phyloP scores from a whole-genome alignment of 1,284 basidiomycete species.

The Trichosporon sp. region DNA sequence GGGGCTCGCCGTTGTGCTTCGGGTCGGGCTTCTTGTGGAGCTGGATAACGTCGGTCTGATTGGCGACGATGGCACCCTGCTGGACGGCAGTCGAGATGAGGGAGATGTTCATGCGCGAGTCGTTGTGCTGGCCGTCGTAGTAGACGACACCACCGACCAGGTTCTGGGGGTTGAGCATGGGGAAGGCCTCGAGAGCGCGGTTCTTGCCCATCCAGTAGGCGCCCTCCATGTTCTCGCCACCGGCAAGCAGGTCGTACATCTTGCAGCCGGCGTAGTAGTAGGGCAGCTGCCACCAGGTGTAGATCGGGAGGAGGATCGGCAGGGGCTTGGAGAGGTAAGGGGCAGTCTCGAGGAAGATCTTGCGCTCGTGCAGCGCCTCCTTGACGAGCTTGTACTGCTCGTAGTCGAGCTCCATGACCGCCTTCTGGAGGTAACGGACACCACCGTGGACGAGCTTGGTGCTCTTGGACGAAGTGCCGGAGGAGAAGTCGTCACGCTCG shows the following conservation, averaged over 20 bases:
- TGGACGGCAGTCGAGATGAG: slow-evolving; percentile 92
- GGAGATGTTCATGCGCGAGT: slow-evolving; percentile 96
- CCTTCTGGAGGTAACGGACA: slow-evolving; percentile 95
- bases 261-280: slow-evolving; percentile 97
- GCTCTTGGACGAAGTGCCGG: slow-evolving; percentile 93
- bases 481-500: slow-evolving; percentile 88
- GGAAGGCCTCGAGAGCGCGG: slow-evolving; percentile 73
- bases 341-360: slow-evolving; percentile 91
- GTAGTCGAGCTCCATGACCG: slow-evolving; percentile 93
- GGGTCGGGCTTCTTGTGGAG: slow-evolving; percentile 69
- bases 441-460: slow-evolving; percentile 98
- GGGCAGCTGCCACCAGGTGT: slow-evolving; percentile 91
- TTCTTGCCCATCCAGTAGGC: slow-evolving; percentile 93
- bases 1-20: slow-evolving; percentile 60
- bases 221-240: slow-evolving; percentile 94
- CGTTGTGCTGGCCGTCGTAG: slow-evolving; percentile 98
- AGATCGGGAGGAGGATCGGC: slow-evolving; percentile 61
- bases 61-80: slow-evolving; percentile 83
- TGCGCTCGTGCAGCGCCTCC: slow-evolving; percentile 90
- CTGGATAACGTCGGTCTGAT: slow-evolving; percentile 83
- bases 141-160: slow-evolving; percentile 94
- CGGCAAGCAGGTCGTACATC: slow-evolving; percentile 93
- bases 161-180: slow-evolving; percentile 91
- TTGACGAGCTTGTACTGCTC: slow-evolving; percentile 92
- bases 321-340: slow-evolving; percentile 90